Base-by-base conservation (phyloP, 345 rosid genomes). In the Lumnitzera littorea region DNA sequence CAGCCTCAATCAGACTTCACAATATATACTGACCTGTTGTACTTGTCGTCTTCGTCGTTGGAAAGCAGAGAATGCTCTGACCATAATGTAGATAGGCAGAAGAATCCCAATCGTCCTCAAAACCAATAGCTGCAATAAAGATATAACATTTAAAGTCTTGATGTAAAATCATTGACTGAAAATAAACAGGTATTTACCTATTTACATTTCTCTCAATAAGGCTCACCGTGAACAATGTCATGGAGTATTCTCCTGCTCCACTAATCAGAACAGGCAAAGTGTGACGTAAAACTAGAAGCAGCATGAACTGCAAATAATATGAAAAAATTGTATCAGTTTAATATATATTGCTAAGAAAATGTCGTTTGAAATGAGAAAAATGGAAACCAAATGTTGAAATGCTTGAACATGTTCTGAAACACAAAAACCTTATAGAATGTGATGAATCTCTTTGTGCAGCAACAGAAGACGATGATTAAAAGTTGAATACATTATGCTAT, bases 251-350 rank as follows among this genome's bases (percentile, higher is more conserved):
- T 62, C 76, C 81, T 12, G 67, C 71, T 64, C 81, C 91, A 54
- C 72, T 77, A 27, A 79, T 50, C 20, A 89, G 47, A 53, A 87
- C 55, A 2, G 98, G 92, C 58, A 91, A 84, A 57, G 84, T 78
- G 60, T 82, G 85, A 61, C 92, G 86, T 56, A 87, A 66, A 58
- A 91, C 82, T 50, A 91, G 71, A 57, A 91, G 84, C 62, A 80
- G 61, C 64, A 82, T 72, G 60, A 91, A 87, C 98, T 91, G 78
- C 72, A 72, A 50, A 74, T 15, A n/a, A 11, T 15, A 5, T 7
- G 23, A 36, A 51, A 51, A 16, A 43, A 13, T 17, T 60, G 24
- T 7, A 13, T 48, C 36, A 60, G 55, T 7, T 46, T 27, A 15
- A 50, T 31, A 14, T 11, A 4, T 24, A 23, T 15, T 13, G 36